phyloP scores from a whole-genome alignment of 257 asterid genomes.

The Solanum phureja region DNA sequence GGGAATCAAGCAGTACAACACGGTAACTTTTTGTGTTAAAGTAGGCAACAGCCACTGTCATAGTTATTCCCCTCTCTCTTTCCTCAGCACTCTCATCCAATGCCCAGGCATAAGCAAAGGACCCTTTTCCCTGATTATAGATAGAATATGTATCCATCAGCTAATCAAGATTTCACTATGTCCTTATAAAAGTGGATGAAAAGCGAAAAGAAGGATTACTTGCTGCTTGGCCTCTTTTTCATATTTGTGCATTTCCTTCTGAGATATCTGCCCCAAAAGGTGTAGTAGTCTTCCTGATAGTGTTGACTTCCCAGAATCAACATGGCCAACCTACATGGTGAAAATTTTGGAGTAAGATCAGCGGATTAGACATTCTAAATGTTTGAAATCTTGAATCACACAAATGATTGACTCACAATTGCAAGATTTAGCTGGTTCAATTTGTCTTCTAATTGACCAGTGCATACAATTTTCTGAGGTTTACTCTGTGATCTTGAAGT shows the following conservation, averaged over 20 bases:
- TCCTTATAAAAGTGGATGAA: background rate
- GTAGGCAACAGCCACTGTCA: constrained; percentile 94
- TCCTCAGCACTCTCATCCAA: constrained; percentile 95
- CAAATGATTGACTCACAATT: constrained; percentile 43
- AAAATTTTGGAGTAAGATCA: background rate
- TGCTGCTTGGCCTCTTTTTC: constrained; percentile 81
- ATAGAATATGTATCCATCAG: constrained; percentile 2
- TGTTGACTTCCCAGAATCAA: constrained; percentile 97
- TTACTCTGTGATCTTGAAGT: constrained; percentile 33
- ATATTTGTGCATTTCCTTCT: constrained; percentile 74
- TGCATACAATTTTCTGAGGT: constrained; percentile 63
- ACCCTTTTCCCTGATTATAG: constrained; percentile 79
- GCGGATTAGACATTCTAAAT: background rate
- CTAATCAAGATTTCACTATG: background rate
- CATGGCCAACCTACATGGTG: constrained; percentile 78
- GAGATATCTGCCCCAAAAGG: constrained; percentile 71
- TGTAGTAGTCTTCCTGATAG: constrained; percentile 93
- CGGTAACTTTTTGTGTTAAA: constrained; percentile 60
- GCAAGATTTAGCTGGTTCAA: constrained; percentile 85
- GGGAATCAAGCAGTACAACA: constrained; percentile 91
- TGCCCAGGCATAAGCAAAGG: constrained; percentile 99
- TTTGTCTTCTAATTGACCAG: constrained; percentile 35
- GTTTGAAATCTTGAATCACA: background rate
- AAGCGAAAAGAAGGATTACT: constrained; percentile 21
- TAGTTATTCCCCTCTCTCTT: constrained; percentile 96